Percentiles rank a stretch among this genome's conserved stretches.
These are phyloP conservation scores for Taxillus chinensis DNA, from an alignment of 164 flowering plant genomes.

Conservation along the genomic window DNA sequence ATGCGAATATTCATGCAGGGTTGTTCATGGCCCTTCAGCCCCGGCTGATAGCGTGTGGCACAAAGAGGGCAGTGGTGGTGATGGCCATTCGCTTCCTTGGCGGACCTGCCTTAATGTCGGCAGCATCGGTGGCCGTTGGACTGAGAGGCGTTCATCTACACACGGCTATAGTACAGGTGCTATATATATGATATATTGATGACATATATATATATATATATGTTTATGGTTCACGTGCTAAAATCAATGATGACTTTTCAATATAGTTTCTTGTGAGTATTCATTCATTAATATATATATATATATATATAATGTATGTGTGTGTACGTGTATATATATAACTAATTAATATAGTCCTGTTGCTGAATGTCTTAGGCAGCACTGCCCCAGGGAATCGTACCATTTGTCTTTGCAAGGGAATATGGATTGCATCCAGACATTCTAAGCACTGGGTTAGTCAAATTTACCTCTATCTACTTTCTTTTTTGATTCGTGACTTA, in stretches of 20 bases:
- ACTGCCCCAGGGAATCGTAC: conserved; percentile 67
- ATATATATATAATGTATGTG: too few species aligned
- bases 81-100: conserved; percentile 47
- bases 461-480: background rate
- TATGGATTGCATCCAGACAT: conserved; percentile 61
- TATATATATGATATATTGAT: too few species aligned
- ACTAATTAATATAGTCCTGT: background rate
- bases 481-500: too few species aligned
- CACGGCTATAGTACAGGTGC: conserved; percentile 57
- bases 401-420: conserved; percentile 64
- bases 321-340: too few species aligned
- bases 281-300: too few species aligned
- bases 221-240: too few species aligned
- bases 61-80: conserved; percentile 32
- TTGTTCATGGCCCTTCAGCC: conserved; percentile 73
- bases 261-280: too few species aligned
- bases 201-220: too few species aligned
- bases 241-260: too few species aligned
- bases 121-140: conserved; percentile 45
- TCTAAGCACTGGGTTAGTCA: conserved; percentile 51
- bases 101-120: conserved; percentile 53
- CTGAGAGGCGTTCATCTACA: conserved; percentile 34
- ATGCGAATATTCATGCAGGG: conserved; percentile 21
- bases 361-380: conserved; percentile 32
- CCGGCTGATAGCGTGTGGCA: conserved; percentile 52